Evolutionary conservation across 768 basidiomycete genomes (phyloP), one percentile per base, ranked within the genome.

Genomic region (Inosperma sp.): DNA sequence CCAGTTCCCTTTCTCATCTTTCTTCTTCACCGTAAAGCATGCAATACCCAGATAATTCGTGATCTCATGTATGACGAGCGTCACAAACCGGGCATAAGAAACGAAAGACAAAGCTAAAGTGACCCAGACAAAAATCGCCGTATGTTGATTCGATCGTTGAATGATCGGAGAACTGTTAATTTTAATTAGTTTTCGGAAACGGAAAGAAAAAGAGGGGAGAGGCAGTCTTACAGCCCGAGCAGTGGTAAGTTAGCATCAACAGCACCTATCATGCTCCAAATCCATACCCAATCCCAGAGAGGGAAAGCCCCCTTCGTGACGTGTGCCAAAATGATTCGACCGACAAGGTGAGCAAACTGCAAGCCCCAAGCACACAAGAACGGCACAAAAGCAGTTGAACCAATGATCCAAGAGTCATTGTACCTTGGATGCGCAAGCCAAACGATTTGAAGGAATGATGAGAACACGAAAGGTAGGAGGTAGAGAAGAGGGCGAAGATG

Each of bases 351-450:
- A 23, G 88, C 86, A 57, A 91, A 90, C 66, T 89, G 87, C 46
- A 89, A 66, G n/a, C 93, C 95, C 93, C 94, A 98, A 16, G 88
- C 84, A 59, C 83, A 86, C 14, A 94, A 68, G 73, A 94, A 96
- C 3, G 93, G 92, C 9, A 97, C 70, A 62, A 98, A 84, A 21
- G 84, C 76, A 1, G 83, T 72, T 1, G 88, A 88, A 57, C 86
- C 74, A 33, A 96, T 72, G 65, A 95, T 81, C n/a, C 72, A 72
- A 3, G 84, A 83, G 50, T 81, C 69, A 49, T 76, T 68, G 59
- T 73, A 70, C 16, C 77, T 68, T 7, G 90, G 86, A 23, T 83
- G 81, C 16, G 81, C 74, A 14, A 98, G 76, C 94, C 95, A 99
- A 25, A 79, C 66, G 23, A 93, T 64, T 57, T 95, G 87, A 40